Conservation (phyloP, 2,329 filamentous ascomycete species). For the Talaromyces sp. region DNA sequence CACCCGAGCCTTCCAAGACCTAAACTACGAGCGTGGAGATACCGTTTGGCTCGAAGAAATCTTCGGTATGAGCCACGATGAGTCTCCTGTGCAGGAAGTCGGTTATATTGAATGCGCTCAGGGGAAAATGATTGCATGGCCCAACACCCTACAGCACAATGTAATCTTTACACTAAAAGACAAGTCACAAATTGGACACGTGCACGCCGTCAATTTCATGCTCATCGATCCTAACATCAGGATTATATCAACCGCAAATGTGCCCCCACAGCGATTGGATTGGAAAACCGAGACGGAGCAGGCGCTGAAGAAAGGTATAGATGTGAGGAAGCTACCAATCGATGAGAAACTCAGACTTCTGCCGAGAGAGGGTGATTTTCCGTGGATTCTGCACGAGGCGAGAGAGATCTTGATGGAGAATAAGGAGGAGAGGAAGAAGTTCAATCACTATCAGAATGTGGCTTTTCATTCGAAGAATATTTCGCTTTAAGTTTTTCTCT, state of each 20-base stretch:
- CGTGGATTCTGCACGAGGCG: conserved; percentile 42
- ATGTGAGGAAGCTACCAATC: conserved; percentile 25
- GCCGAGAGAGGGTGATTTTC: conserved; percentile 27
- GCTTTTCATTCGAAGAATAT: conserved; percentile 32
- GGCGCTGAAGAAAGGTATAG: conserved; percentile 1
- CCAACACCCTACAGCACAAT: conserved; percentile 51
- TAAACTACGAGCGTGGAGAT: conserved; percentile 33
- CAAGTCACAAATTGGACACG: conserved; percentile 51
- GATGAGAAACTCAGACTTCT: conserved; percentile 23
- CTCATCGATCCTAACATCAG: conserved; percentile 58
- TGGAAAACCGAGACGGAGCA: conserved; percentile 40
- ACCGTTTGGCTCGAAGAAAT: conserved; percentile 33
- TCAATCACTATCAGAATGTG: conserved; percentile 33
- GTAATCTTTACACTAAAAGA: conserved; percentile 54
- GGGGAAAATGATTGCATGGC: conserved; percentile 30
- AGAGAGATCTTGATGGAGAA: conserved; percentile 33
- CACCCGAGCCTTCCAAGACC: conserved; percentile 30
- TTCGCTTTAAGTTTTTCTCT: neutral
- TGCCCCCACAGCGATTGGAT: conserved; percentile 52
- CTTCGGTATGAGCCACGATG: conserved; percentile 30
- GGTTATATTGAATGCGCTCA: conserved; percentile 24
- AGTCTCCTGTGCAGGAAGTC: conserved; percentile 27
- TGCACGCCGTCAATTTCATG: conserved; percentile 57
- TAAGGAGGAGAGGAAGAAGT: conserved; percentile 26
- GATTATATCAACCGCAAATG: conserved; percentile 55